Evolutionary conservation across 2,329 filamentous ascomycete species (phyloP).

Genomic region (Teratosphaeria pseudoeucalypti): DNA sequence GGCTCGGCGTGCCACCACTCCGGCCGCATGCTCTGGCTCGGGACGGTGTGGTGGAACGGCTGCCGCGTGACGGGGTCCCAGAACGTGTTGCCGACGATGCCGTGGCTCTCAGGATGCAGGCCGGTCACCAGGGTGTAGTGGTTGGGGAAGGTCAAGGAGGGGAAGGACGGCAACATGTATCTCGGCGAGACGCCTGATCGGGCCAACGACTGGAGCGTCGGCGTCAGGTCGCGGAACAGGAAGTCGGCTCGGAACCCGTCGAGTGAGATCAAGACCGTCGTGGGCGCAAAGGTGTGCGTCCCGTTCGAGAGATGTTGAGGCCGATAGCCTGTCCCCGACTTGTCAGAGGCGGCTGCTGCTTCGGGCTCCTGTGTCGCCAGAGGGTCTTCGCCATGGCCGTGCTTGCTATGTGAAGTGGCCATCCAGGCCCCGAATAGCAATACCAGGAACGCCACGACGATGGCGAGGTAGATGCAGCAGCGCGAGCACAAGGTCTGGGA

Average conservation of each 20-base stretch:
- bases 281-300: constrained; percentile 78
- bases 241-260: constrained; percentile 97
- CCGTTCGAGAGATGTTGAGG: constrained; percentile 55
- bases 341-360: neutral
- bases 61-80: constrained; percentile 71
- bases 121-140: constrained; percentile 92
- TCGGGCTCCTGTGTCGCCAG: neutral
- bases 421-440: constrained; percentile 46
- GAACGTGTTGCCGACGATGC: constrained; percentile 87
- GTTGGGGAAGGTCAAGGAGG: constrained; percentile 88
- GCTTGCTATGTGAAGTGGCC: constrained; percentile 35
- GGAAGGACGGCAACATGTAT: constrained; percentile 92
- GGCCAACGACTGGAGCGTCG: constrained; percentile 67
- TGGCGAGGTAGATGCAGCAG: constrained; percentile 30
- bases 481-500: constrained; percentile 19
- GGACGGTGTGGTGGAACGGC: constrained; percentile 82
- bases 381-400: neutral
- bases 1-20: constrained; percentile 96
- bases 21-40: constrained; percentile 61
- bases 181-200: constrained; percentile 75
- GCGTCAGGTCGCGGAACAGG: constrained; percentile 70
- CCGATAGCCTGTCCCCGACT: constrained; percentile 4
- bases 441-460: constrained; percentile 44
- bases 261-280: constrained; percentile 84
- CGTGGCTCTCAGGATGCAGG: constrained; percentile 83